These are phyloP conservation scores for Strobilomyces dryophilus DNA, from an alignment of 768 basidiomycete genomes.

Conservation along the genomic window DNA sequence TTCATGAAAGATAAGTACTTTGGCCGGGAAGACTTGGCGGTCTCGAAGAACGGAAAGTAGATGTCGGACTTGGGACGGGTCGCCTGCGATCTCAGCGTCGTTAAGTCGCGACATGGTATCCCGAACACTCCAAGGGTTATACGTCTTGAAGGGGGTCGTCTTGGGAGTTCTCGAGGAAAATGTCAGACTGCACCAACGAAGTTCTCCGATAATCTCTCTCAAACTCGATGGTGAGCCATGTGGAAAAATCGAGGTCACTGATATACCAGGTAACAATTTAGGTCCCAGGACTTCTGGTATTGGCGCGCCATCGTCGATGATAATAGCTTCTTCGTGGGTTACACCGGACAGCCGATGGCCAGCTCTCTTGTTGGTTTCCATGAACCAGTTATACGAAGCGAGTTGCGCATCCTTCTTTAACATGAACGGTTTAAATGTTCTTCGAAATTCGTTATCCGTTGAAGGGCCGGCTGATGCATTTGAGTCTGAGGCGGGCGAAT, in stretches of 20 bases:
- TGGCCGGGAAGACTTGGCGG: conserved; percentile 61
- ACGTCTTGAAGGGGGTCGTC: conserved; percentile 25
- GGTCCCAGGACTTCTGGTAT: conserved; percentile 6
- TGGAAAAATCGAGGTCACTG: not conserved
- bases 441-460: conserved; percentile 61
- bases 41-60: conserved; percentile 60
- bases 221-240: conserved; percentile 8
- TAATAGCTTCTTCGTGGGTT: conserved; percentile 46
- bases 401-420: conserved; percentile 70
- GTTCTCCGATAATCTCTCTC: conserved; percentile 17
- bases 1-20: conserved; percentile 78
- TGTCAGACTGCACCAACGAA: conserved; percentile 30
- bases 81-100: conserved; percentile 75
- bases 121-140: conserved; percentile 37
- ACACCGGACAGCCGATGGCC: conserved; percentile 17
- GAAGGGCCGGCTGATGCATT: conserved; percentile 32
- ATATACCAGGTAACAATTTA: conserved; percentile 3
- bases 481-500: conserved; percentile 23
- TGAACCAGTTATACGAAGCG: conserved; percentile 73
- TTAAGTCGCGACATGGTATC: conserved; percentile 58
- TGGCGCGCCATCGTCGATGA: conserved; percentile 46
- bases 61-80: conserved; percentile 63
- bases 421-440: conserved; percentile 73
- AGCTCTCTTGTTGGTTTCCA: conserved; percentile 28
- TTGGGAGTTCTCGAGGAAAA: conserved; percentile 15